Percentiles rank a stretch among this genome's conserved stretches.
phyloP scores from a whole-genome alignment of 179 eudicot genomes.

The Beta macrorhiza region DNA sequence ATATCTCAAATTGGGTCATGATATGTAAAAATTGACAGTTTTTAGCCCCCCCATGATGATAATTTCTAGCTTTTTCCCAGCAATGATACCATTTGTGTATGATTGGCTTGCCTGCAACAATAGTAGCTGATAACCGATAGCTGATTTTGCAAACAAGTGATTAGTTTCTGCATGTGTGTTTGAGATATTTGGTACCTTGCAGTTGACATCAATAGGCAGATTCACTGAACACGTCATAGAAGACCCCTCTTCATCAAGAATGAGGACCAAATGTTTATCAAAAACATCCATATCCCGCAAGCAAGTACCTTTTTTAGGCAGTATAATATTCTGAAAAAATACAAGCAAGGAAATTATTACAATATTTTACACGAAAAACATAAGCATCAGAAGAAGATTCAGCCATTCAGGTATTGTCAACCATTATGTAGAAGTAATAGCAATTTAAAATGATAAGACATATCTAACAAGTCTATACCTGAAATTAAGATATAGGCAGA shows the following conservation, averaged over 20 bases:
- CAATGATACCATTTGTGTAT: too few relatives aligned
- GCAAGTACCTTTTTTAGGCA: constrained; percentile 61
- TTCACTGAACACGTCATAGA: constrained; percentile 66
- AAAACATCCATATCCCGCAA: constrained; percentile 85
- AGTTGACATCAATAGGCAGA: constrained; percentile 51
- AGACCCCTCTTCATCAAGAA: constrained; percentile 53
- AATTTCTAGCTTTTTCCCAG: background rate
- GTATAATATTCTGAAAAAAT: constrained; percentile 50
- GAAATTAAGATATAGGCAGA: background rate
- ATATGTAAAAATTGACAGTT: background rate
- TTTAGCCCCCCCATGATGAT: background rate
- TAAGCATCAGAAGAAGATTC: background rate
- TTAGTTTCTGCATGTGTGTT: background rate
- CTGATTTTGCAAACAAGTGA: background rate
- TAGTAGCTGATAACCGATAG: background rate
- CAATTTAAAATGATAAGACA: background rate
- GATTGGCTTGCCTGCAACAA: too few relatives aligned
- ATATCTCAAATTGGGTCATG: background rate
- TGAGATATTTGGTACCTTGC: constrained; percentile 47
- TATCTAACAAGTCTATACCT: background rate
- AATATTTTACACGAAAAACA: background rate
- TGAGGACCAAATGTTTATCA: constrained; percentile 67
- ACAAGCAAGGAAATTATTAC: constrained; percentile 15
- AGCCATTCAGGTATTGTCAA: background rate
- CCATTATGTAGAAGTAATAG: background rate